Base-by-base conservation (phyloP, 371 early-diverging fungal genomes). In the Apophysomyces sp. region DNA sequence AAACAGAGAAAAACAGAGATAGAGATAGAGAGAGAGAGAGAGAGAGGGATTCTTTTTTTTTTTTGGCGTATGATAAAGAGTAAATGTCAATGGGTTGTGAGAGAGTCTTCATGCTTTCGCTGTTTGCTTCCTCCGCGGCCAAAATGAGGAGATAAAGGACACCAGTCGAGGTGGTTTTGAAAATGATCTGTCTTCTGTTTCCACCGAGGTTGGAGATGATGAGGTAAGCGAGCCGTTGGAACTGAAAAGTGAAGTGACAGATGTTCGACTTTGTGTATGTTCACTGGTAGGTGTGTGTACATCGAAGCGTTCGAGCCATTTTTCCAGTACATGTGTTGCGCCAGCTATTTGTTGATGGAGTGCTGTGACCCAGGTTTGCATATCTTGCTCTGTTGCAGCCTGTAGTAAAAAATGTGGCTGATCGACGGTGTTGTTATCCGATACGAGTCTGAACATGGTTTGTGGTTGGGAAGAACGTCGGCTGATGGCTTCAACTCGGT, bases 221-320 rank as follows among this genome's bases (percentile, higher is more conserved):
- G 60, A 44, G 5, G 60, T 49, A 18, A 32, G 27, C 6, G 60
- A 59, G 21, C 24, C 49, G 49, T 44, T 44, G n/a, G 49, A 44
- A 28, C 39, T 57, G 57, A 39, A 27, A 9, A 57, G 40, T 39
- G 36, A 27, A 8, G 57, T 39, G 13, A 24, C 16, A 9, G 55
- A 31, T 3, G 55, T 18, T 16, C 34, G 29, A 36, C 32, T 36
- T 57, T 36, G 28, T 16, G 31, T 30, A 11, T n/a, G 9, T 39
- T 39, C 21, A 12, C 31, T 61, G 6, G 49, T 52, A 3, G 55
- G 16, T 34, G 62, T 39, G 30, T 15, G 52, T 16, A 67, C 27
- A 29, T 63, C 63, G 16, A 63, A 59, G 37, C 63, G 60, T 30
- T 68, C 63, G 18, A 68, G 63, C 68, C 68, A 68, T 59, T 68